Evolutionary conservation across 805 yeast species (phyloP).

Genomic region (Wickerhamiella sorbophila): DNA sequence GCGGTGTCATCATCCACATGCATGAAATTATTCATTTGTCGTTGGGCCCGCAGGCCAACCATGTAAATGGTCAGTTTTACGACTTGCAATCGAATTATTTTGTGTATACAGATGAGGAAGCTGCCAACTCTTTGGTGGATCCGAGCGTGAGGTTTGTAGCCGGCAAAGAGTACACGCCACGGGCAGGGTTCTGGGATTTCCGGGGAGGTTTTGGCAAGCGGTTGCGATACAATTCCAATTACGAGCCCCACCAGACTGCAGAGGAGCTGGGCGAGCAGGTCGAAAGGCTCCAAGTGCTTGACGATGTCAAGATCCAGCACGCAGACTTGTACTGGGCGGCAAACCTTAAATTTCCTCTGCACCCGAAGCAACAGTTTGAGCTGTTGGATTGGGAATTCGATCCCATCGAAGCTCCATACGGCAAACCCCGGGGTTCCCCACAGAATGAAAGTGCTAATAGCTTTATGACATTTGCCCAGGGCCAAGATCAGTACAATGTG

Average conservation of each 20-base stretch:
- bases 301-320: not conserved
- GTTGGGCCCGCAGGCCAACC: slow-evolving; percentile 59
- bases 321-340: slow-evolving; percentile 57
- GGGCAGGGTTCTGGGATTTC: slow-evolving; percentile 71
- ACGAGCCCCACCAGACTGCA: not conserved
- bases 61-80: slow-evolving; percentile 64
- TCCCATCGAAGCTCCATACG: slow-evolving; percentile 18
- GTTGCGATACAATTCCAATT: not conserved
- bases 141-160: slow-evolving; percentile 36
- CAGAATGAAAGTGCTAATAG: slow-evolving; percentile 2
- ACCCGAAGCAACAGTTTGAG: slow-evolving; percentile 43
- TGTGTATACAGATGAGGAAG: slow-evolving; percentile 30
- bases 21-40: slow-evolving; percentile 63
- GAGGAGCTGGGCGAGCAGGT: not conserved
- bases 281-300: not conserved
- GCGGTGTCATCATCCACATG: slow-evolving; percentile 29
- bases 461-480: slow-evolving; percentile 31
- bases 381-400: slow-evolving; percentile 46
- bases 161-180: slow-evolving; percentile 55
- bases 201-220: slow-evolving; percentile 47
- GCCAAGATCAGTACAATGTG: slow-evolving; percentile 43
- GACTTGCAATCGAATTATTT: slow-evolving; percentile 63
- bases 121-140: slow-evolving; percentile 24
- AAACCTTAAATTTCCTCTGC: slow-evolving; percentile 50
- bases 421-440: slow-evolving; percentile 22